Percentiles rank a stretch among this genome's conserved stretches.
These are phyloP conservation scores for Lonicera japonica DNA, from an alignment of 129 eudicot genomes.

Conservation along the genomic window DNA sequence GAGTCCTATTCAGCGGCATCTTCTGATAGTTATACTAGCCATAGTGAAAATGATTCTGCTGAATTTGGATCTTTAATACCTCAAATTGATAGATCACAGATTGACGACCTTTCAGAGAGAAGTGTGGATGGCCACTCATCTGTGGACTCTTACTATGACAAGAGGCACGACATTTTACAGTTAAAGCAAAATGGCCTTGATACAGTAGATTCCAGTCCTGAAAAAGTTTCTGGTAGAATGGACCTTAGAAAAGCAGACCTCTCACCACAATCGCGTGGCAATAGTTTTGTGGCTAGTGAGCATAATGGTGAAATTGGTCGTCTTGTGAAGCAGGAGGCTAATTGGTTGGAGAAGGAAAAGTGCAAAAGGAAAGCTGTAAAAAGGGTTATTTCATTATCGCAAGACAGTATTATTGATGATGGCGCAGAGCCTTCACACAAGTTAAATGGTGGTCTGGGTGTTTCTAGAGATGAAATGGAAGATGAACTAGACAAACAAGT, in stretches of 20 bases:
- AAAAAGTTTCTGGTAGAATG: conserved; percentile 6
- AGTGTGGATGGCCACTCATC: conserved; percentile 23
- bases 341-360: conserved; percentile 38
- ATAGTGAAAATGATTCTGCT: conserved; percentile 50
- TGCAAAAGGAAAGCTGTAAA: conserved; percentile 37
- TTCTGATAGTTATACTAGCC: conserved; percentile 71
- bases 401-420: conserved; percentile 17
- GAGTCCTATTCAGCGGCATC: conserved; percentile 73
- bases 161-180: conserved; percentile 7
- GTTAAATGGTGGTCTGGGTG: conserved; percentile 16
- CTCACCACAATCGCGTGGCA: conserved; percentile 1
- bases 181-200: conserved; percentile 21
- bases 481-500: conserved; percentile 11
- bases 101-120: conserved; percentile 34
- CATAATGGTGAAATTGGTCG: conserved; percentile 21
- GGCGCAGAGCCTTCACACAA: conserved; percentile 9
- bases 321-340: conserved; percentile 33
- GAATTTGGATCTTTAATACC: conserved; percentile 24
- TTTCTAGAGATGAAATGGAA: conserved; percentile 12
- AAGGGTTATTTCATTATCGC: conserved; percentile 50
- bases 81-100: conserved; percentile 24
- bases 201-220: conserved; percentile 7
- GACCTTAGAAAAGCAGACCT: conserved; percentile 21
- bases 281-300: conserved; percentile 15
- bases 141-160: conserved; percentile 16